phyloP scores from a whole-genome alignment of 371 early-diverging fungal genomes.

The Syncephalastrum racemosum region DNA sequence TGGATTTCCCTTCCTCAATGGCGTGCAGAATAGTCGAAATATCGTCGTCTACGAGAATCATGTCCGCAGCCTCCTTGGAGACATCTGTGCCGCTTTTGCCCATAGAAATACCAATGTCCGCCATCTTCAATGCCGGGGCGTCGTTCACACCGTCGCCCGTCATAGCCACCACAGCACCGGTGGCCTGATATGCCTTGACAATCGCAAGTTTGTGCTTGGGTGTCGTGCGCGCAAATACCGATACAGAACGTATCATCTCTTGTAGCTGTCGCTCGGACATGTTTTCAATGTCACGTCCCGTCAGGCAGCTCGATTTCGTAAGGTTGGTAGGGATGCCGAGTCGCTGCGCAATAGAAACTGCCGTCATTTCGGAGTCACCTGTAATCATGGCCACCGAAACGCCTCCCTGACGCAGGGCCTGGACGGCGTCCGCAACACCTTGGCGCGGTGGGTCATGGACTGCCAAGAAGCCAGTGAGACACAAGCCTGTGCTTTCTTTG shows the following conservation, averaged over 20 bases:
- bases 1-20: conserved; percentile 92
- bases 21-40: conserved; percentile 81
- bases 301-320: conserved; percentile 56
- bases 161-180: conserved; percentile 81
- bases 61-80: conserved; percentile 89
- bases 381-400: conserved; percentile 90
- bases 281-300: conserved; percentile 72
- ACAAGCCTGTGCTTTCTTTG: conserved; percentile 47
- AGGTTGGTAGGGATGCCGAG: conserved; percentile 69
- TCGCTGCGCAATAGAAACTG: conserved; percentile 75
- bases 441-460: conserved; percentile 87
- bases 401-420: conserved; percentile 64
- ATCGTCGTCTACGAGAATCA: conserved; percentile 90
- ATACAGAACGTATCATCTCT: conserved; percentile 54
- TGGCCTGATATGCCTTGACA: conserved; percentile 73
- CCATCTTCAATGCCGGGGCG: conserved; percentile 85
- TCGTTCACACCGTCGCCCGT: conserved; percentile 99
- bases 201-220: conserved; percentile 91
- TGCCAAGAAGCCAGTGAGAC: conserved; percentile 81
- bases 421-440: conserved; percentile 67
- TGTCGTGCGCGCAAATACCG: conserved; percentile 89
- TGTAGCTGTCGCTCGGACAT: conserved; percentile 67
- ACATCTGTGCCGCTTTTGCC: conserved; percentile 90
- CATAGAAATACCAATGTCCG: conserved; percentile 93
- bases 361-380: conserved; percentile 86